Conservation (phyloP, 176 grass and related monocot species). For the Poa annua region DNA sequence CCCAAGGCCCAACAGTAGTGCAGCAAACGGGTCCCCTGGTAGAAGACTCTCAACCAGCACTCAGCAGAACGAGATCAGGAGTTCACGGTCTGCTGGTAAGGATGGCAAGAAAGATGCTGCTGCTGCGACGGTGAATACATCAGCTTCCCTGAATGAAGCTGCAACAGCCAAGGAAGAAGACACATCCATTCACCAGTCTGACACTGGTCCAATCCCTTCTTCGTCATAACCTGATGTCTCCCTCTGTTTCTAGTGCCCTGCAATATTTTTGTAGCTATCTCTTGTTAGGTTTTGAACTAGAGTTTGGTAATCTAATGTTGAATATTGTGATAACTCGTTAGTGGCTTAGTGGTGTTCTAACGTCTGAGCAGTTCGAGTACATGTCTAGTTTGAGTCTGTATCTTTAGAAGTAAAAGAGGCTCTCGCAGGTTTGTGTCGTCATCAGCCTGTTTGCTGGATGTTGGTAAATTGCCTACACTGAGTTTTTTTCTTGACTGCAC, state of each 20-base stretch:
- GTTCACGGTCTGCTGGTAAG: slow-evolving; percentile 48
- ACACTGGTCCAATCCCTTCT: slow-evolving; percentile 39
- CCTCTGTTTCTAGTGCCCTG: not conserved
- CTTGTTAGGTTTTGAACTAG: slow-evolving; percentile 11
- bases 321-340: slow-evolving; percentile 5
- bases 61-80: slow-evolving; percentile 48
- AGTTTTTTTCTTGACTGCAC: not conserved
- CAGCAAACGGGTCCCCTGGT: slow-evolving; percentile 48
- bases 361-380: not conserved
- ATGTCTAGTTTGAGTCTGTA: slow-evolving; percentile 13
- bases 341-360: not conserved
- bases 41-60: slow-evolving; percentile 64
- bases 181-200: slow-evolving; percentile 41
- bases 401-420: not conserved
- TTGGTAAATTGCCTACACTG: not conserved
- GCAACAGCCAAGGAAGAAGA: slow-evolving; percentile 31
- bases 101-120: slow-evolving; percentile 54
- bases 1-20: slow-evolving; percentile 47
- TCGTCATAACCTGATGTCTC: slow-evolving; percentile 44
- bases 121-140: not conserved
- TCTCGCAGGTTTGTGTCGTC: not conserved
- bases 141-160: slow-evolving; percentile 34
- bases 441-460: not conserved
- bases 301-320: not conserved
- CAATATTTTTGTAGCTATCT: not conserved